Evolutionary conservation across 495 filamentous ascomycete genomes (phyloP).

Genomic region (Penicillium lagena): DNA sequence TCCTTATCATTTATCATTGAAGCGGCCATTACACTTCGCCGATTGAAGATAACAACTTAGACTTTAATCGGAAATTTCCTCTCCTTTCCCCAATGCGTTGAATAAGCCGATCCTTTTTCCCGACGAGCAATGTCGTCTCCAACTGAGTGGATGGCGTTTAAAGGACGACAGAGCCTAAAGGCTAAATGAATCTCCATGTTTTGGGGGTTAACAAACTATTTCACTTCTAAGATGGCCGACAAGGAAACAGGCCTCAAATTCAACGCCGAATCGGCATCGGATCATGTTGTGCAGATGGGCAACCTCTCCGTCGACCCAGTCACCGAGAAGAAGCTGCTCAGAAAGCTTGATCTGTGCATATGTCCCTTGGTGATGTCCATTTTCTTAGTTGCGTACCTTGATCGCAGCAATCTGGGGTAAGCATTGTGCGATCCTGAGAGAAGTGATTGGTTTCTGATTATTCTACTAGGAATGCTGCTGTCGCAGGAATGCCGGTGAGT

Average conservation of each 20-base stretch:
- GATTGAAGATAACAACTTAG: no score
- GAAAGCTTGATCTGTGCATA: constrained; percentile 12
- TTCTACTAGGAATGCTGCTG: constrained; percentile 8
- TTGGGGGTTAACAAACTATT: no score
- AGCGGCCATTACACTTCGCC: no score
- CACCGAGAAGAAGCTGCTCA: constrained; percentile 5
- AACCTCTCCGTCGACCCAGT: constrained; percentile 3
- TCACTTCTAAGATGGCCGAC: not conserved
- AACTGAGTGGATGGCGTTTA: not conserved
- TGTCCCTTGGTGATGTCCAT: constrained; percentile 9
- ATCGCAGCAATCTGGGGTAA: constrained; percentile 13
- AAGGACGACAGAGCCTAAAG: not conserved
- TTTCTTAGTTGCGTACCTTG: constrained; percentile 8
- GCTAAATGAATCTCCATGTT: no score
- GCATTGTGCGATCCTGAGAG: not conserved
- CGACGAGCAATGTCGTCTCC: constrained; percentile 1
- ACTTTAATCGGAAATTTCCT: constrained; percentile 1
- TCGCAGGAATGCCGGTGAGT: constrained; percentile 10
- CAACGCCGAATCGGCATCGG: constrained; percentile 1
- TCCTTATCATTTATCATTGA: no score
- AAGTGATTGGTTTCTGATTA: not conserved
- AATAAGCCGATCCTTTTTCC: constrained; percentile 9
- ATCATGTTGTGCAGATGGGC: constrained; percentile 9
- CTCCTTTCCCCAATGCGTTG: not conserved
- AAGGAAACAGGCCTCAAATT: constrained; percentile 6